Evolutionary conservation across 1,284 basidiomycete genomes (phyloP).

Genomic region (Apiotrichum domesticum): DNA sequence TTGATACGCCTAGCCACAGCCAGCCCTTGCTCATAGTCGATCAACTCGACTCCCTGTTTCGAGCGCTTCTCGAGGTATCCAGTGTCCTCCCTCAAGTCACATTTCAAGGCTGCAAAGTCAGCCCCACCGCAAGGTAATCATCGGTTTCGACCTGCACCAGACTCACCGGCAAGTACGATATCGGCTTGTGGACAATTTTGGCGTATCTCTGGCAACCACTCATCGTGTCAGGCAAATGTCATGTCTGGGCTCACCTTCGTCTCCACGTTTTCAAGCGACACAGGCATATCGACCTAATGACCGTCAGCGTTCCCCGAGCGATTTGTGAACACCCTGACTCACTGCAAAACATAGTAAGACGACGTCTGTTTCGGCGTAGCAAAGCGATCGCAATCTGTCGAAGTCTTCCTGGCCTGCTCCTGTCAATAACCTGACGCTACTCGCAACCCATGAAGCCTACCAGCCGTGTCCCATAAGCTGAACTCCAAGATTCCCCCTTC

Average conservation of each 20-base stretch:
- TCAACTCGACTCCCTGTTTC: constrained; percentile 55
- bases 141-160: background rate
- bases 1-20: constrained; percentile 81
- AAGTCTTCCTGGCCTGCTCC: constrained; percentile 86
- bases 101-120: constrained; percentile 68
- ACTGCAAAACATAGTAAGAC: constrained; percentile 92
- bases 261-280: constrained; percentile 85
- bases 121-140: too few species aligned
- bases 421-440: background rate
- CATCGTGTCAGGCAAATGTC: background rate
- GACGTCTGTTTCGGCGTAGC: constrained; percentile 91
- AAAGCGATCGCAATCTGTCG: constrained; percentile 79
- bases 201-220: constrained; percentile 47
- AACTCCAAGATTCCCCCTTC: constrained; percentile 81
- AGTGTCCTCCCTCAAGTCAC: constrained; percentile 79
- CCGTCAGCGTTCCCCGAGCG: background rate
- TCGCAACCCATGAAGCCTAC: constrained; percentile 49
- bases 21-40: constrained; percentile 75
- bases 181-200: constrained; percentile 92
- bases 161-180: constrained; percentile 79
- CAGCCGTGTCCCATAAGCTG: constrained; percentile 94
- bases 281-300: constrained; percentile 75
- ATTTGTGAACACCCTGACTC: constrained; percentile 27
- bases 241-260: constrained; percentile 58
- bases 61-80: constrained; percentile 60